Evolutionary conservation across 208 protist species (phyloP), one percentile per base, ranked within the genome.

Genomic region (Herpetomonas tarakana): DNA sequence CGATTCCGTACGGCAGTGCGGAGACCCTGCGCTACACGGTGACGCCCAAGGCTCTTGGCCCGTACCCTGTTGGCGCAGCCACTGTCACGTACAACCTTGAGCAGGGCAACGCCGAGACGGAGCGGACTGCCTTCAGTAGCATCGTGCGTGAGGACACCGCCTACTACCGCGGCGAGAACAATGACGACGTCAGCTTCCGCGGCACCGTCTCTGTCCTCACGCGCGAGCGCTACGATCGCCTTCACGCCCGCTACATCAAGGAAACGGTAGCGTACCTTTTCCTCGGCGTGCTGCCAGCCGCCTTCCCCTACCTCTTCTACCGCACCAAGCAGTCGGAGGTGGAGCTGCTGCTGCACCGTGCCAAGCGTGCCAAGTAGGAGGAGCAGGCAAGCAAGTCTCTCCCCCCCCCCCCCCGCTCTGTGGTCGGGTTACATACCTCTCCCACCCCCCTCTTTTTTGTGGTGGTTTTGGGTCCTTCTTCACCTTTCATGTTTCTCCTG

Each of bases 161-260:
- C 26, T 86, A 90, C 71, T 95, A 78, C 71, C 52, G 53, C 51
- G 74, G 78, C 25, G 88, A 94, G 38, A 71, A 62, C 49, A 61
- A 84, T 39, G 88, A 95, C 61, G 88, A 95, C 67, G 70, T 84
- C 54, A 86, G 76, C 57, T 85, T 91, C 58, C 88, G 88, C 67
- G 88, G 88, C 45, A 69, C 83, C 44, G 67, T 94, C 25, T 85
- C 76, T 11, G 88, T 94, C 24, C 70, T 94, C 38, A 94, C 88
- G 21, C 85, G 78, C 27, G 88, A 91, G 58, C 75, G 71, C 49
- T 94, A 92, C 63, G 88, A 90, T 52, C 82, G 85, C 51, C 64
- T 91, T 35, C 83, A 91, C 60, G 77, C 78, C 29, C 73, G 76
- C 41, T 92, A 89, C 72, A 54, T 91, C 35, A 79, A 81, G 59